Conservation (phyloP, 345 rosid species). For the Syzygium grande region DNA sequence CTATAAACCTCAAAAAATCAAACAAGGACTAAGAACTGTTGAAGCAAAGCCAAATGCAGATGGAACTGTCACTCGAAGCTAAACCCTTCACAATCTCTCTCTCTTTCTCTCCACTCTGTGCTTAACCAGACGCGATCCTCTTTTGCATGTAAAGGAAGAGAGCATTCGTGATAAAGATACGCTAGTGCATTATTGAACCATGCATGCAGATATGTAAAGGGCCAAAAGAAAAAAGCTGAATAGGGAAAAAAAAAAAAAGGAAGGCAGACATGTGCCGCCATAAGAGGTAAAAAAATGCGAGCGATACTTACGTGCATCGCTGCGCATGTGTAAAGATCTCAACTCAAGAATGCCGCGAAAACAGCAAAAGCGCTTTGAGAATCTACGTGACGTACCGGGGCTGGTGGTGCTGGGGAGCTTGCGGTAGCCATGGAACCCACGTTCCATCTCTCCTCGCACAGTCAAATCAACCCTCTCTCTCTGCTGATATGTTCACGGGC, state of each 20-base stretch:
- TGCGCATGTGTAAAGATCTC: not conserved
- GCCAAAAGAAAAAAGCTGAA: not conserved
- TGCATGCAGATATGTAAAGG: not conserved
- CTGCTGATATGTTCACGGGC: not conserved
- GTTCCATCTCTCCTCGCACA: slow-evolving; percentile 1
- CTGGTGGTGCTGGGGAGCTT: slow-evolving; percentile 1
- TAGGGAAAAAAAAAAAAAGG: not conserved
- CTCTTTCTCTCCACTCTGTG: not conserved
- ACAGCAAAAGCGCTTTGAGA: not conserved
- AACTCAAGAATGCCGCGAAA: not conserved
- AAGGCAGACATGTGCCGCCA: not conserved
- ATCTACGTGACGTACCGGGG: slow-evolving; percentile 1
- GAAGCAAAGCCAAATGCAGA: not conserved
- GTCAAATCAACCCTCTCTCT: not conserved
- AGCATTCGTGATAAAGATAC: not conserved
- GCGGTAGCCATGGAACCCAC: slow-evolving; percentile 14
- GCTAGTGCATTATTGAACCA: not conserved
- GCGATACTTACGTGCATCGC: not conserved
- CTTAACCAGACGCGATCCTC: not conserved
- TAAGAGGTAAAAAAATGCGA: not conserved
- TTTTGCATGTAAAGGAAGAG: not conserved
- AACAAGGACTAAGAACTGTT: not conserved
- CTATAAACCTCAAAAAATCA: not conserved
- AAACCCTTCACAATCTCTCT: not conserved
- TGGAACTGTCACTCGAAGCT: not conserved